Evolutionary conservation across 345 rosid genomes (phyloP), one percentile per base, ranked within the genome.

Genomic region (Hibiscus mutabilis): DNA sequence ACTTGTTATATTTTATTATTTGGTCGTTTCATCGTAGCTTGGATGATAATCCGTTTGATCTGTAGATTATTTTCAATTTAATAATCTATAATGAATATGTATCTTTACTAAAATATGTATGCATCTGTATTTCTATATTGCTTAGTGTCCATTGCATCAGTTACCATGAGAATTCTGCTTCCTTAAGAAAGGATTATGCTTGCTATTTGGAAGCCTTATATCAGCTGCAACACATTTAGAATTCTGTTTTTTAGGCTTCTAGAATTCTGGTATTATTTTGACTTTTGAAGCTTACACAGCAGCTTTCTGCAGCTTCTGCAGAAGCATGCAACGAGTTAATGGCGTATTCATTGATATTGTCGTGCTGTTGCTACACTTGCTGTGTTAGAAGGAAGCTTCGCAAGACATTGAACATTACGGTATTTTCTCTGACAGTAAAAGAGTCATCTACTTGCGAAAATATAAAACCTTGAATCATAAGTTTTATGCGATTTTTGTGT

Each of bases 331-430:
- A 88, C 76, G 96, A 92, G 57, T 78, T 95, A 76, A 84, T 95
- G 97, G 97, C 88, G 6, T 95, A 95, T 80, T 92, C 99, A 6
- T 77, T 92, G 79, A 84, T 95, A 83, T 74, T 95, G 71, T 95
- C 99, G 19, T 95, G 99, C 78, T 95, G 99, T 80, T 95, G 99
- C 84, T 95, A 95, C 68, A 95, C 99, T 58, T 95, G 99, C 76
- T 95, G 99, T 2, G 72, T 92, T 15, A 84, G 99, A 82, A 84
- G 93, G 89, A 92, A 92, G 84, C 97, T 95, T 65, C 92, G 99
- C 74, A 86, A 81, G 81, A 84, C 74, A 21, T 77, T 92, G 68
- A 92, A 90, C 77, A 95, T 95, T 69, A 77, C 83, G 91, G 99
- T 95, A 92, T 61, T 60, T 76, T 59, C 68, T 72, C 60, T 69